Base-by-base conservation (phyloP, 2,329 filamentous ascomycete species). In the Cladosporium sp. region DNA sequence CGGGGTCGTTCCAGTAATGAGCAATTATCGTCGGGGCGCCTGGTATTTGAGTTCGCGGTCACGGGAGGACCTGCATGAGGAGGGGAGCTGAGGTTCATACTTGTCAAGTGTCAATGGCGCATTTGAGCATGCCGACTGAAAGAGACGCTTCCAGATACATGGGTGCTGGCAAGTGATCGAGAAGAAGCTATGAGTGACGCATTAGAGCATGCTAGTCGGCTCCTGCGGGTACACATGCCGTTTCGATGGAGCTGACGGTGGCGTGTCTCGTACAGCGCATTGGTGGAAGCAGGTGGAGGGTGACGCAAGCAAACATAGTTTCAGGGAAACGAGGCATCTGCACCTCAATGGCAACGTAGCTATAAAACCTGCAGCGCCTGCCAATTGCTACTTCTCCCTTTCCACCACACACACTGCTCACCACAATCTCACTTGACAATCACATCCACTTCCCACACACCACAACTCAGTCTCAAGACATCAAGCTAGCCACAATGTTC, bases 401-500 rank as follows among this genome's bases (percentile, higher is more conserved):
- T 42, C 32, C 10, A 42, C 22, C 25, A 32, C 42, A n/a, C n/a
- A n/a, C n/a, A n/a, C 15, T 9, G 13, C 24, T 17, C 24, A 9
- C 42, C 50, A 53, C 36, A 8, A 35, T 28, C n/a, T 15, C 7
- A 49, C n/a, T 19, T 32, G 20, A 59, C 42, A 58, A 40, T 4
- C 19, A 34, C 40, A 51, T 13, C 45, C 50, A 40, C 25, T 35
- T 6, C 32, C 36, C 17, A 12, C 19, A 45, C 52, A 35, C 15
- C 17, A 28, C 34, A 50, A 53, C 28, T 52, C 22, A 45, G n/a
- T 20, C 19, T 28, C 22, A 22, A 36, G 42, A 45, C 49, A 61
- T 19, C 52, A 65, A 32, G 9, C 55, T 58, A 60, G 45, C 59
- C 66, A 77, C 55, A 48, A 78, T 78, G 75, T 78, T 77, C 71